phyloP scores from a whole-genome alignment of 176 grass and related monocot genomes.

The Miscanthus lutarioriparius region DNA sequence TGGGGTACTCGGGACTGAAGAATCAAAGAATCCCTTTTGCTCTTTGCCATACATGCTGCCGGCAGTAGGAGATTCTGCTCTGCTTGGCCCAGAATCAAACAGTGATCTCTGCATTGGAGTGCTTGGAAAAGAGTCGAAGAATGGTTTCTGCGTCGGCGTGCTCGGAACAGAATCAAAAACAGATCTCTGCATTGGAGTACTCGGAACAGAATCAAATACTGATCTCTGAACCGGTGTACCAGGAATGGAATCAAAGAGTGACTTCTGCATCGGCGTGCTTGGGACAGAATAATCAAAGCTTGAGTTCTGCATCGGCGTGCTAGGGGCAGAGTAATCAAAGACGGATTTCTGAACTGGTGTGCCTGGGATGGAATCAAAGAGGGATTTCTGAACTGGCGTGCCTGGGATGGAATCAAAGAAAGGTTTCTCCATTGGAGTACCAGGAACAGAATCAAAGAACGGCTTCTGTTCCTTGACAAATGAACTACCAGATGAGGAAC shows the following conservation, averaged over 20 bases:
- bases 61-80: conserved; percentile 58
- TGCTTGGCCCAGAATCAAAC: conserved; percentile 67
- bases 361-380: conserved; percentile 54
- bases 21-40: conserved; percentile 78
- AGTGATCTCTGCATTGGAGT: conserved; percentile 62
- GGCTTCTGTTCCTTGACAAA: conserved; percentile 63
- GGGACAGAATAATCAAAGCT: conserved; percentile 52
- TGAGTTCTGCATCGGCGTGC: conserved; percentile 54
- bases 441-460: conserved; percentile 59
- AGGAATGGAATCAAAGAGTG: conserved; percentile 53
- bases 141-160: conserved; percentile 59
- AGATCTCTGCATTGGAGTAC: conserved; percentile 49
- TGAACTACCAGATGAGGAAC: conserved; percentile 49
- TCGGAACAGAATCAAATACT: conserved; percentile 63
- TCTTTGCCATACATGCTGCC: conserved; percentile 51
- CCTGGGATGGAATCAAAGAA: conserved; percentile 81
- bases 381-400: conserved; percentile 52
- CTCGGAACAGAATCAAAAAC: conserved; percentile 71
- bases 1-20: conserved; percentile 77
- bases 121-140: conserved; percentile 74
- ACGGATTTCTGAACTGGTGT: conserved; percentile 54
- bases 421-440: conserved; percentile 53
- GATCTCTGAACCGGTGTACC: conserved; percentile 54
- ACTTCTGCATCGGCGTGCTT: conserved; percentile 28
- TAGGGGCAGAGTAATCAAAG: conserved; percentile 76